Base-by-base conservation (phyloP, 768 basidiomycete genomes). In the Leccinum variicolor region DNA sequence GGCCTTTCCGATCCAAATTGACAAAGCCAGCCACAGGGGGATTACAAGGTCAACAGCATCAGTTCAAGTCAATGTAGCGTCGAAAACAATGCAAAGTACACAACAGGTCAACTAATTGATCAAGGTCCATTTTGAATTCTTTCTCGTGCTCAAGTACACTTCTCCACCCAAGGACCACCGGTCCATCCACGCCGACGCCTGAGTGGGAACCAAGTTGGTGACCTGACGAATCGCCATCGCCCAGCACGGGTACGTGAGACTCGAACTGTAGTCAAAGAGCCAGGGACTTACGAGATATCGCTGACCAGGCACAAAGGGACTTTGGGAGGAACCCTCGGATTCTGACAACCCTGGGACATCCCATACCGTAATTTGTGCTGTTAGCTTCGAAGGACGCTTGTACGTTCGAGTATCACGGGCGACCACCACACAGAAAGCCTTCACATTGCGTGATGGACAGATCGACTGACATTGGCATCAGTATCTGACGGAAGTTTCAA, bases 361-460 rank as follows among this genome's bases (percentile, higher is more conserved):
- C 92, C 92, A 94, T 4, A 95, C 81, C 0, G 89, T 94, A 54
- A 98, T 62, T 67, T 91, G 89, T 0, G 86, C 94, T 2, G 74
- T 77, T 51, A 91, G 81, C 58, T 81, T 75, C 8, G 82, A 75
- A 0, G 79, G 77, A 52, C 79, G 75, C 58, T 80, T 78, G 1
- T 66, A 62, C 26, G 84, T 86, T 34, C 77, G 76, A 17, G 83
- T 81, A 66, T 90, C 94, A 61, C 81, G 75, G 15, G 87, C 79
- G 14, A 85, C 75, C 15, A 94, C 66, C 6, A 95, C 83, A 45
- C 92, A 79, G 73, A 96, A 94, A 52, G 79, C 84, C 43, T 86
- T 83, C 13, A 93, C 85, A 23, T 90, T 74, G 6, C 94, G 84
- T 3, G 84, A 78, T 4, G 94, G 93, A 64, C 86, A 94, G 29